A percentile compares a stretch with the other conserved stretches of the same genome.
phyloP scores from a whole-genome alignment of 2,329 filamentous ascomycete genomes.

The Diaporthe humulicola region DNA sequence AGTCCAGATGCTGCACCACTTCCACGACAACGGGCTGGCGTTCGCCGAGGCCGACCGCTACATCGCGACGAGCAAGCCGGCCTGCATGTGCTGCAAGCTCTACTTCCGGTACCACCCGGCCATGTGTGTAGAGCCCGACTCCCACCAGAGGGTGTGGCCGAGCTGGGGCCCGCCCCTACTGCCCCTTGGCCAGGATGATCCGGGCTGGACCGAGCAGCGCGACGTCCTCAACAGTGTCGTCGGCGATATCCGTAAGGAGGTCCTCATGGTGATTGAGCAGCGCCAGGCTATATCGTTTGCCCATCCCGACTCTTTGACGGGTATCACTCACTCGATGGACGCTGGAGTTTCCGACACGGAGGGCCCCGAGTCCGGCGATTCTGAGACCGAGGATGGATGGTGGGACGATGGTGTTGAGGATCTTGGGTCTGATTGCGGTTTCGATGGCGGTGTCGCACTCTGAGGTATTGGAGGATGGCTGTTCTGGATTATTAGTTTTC shows the following conservation, averaged over 20 bases:
- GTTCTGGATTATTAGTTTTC: neutral
- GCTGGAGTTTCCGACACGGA: neutral
- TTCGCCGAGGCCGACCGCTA: slow-evolving; percentile 58
- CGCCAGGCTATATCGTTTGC: neutral
- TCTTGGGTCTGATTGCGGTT: neutral
- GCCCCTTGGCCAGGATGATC: neutral
- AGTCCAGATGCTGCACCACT: slow-evolving; percentile 61
- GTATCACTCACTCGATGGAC: neutral
- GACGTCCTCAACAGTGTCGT: slow-evolving; percentile 7
- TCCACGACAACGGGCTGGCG: slow-evolving; percentile 48
- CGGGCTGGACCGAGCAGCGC: neutral
- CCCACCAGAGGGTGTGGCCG: slow-evolving; percentile 55
- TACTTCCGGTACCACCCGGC: slow-evolving; percentile 58
- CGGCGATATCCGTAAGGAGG: slow-evolving; percentile 5
- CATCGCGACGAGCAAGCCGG: slow-evolving; percentile 65
- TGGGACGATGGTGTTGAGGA: neutral
- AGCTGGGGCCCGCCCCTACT: slow-evolving; percentile 53
- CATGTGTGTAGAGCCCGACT: slow-evolving; percentile 48
- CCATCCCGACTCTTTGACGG: slow-evolving; percentile 25
- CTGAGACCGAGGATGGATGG: neutral
- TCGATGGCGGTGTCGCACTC: neutral
- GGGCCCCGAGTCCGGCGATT: neutral
- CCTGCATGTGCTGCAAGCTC: slow-evolving; percentile 63
- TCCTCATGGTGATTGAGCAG: slow-evolving; percentile 13
- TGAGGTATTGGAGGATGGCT: neutral